phyloP scores from a whole-genome alignment of 1,139 yeast genomes.

The Debaryomyces sp. region DNA sequence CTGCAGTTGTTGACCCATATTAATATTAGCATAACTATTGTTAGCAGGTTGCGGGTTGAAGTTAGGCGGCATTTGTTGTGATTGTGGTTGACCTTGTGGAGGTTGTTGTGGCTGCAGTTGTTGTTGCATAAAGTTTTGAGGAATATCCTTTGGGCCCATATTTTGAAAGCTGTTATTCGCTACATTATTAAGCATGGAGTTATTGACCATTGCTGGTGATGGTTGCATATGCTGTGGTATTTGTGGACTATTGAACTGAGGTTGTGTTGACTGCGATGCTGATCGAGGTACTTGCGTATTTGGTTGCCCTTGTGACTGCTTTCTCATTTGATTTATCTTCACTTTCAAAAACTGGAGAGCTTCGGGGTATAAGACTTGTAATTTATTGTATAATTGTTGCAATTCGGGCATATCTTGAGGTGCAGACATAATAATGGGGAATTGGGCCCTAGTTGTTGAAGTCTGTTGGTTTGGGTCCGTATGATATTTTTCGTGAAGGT shows the following conservation, averaged over 20 bases:
- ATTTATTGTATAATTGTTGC: slow-evolving; percentile 44
- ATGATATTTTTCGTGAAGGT: slow-evolving; percentile 55
- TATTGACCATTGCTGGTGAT: not conserved
- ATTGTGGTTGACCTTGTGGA: slow-evolving; percentile 6
- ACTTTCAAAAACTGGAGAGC: slow-evolving; percentile 52
- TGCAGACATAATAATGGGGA: slow-evolving; percentile 55
- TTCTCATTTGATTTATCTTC: slow-evolving; percentile 48
- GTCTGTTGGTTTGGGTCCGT: slow-evolving; percentile 29
- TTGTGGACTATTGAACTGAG: slow-evolving; percentile 2
- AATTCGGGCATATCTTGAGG: slow-evolving; percentile 61
- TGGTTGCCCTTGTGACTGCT: slow-evolving; percentile 16
- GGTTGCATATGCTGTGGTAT: slow-evolving; percentile 5
- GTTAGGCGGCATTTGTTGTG: slow-evolving; percentile 2
- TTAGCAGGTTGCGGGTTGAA: slow-evolving; percentile 1
- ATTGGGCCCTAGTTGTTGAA: slow-evolving; percentile 38
- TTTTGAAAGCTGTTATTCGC: slow-evolving; percentile 1
- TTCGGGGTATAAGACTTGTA: slow-evolving; percentile 59
- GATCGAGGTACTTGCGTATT: slow-evolving; percentile 13
- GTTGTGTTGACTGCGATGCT: slow-evolving; percentile 2
- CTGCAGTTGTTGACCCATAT: slow-evolving; percentile 10
- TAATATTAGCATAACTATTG: not conserved
- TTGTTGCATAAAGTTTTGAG: slow-evolving; percentile 3
- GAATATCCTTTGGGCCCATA: not conserved
- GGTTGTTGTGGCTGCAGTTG: not conserved
- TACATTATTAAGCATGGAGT: not conserved